phyloP scores from a whole-genome alignment of 2,329 filamentous ascomycete species.

The Decorospora gaudefroyi region DNA sequence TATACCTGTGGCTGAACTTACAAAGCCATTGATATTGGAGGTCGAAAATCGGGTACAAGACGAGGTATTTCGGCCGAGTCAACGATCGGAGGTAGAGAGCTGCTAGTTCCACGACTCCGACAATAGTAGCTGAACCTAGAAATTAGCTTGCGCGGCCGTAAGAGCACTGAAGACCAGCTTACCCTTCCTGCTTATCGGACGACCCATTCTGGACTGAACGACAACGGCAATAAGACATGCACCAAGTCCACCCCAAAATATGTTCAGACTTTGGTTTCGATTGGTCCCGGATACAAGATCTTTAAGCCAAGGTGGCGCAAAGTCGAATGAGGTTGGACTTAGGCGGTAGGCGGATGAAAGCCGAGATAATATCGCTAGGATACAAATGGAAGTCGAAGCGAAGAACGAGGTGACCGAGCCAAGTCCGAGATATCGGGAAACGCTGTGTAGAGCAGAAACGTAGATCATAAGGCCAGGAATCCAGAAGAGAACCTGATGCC shows the following conservation, averaged over 20 bases:
- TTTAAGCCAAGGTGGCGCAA: neutral
- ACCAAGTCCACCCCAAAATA: neutral
- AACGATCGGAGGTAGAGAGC: neutral
- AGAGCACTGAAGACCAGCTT: neutral
- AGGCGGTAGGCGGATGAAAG: neutral
- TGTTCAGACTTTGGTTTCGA: neutral
- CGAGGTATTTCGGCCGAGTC: neutral
- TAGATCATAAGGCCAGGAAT: neutral
- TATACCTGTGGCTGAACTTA: neutral
- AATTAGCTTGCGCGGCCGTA: neutral
- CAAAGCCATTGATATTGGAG: neutral
- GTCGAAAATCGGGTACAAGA: neutral
- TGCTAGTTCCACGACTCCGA: neutral
- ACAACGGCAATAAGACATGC: neutral
- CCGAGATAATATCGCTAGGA: neutral
- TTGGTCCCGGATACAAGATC: neutral
- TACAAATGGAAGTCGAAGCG: neutral
- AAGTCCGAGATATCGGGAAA: neutral
- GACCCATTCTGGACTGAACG: neutral
- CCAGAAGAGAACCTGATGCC: neutral
- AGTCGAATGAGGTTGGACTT: neutral
- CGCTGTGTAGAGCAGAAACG: neutral
- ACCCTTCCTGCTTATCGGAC: neutral
- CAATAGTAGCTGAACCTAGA: neutral
- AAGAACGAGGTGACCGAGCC: neutral